Percentiles rank a stretch among this genome's conserved stretches.
Evolutionary conservation across 306 rosid species (phyloP).

Genomic region (Vigna unguiculata): DNA sequence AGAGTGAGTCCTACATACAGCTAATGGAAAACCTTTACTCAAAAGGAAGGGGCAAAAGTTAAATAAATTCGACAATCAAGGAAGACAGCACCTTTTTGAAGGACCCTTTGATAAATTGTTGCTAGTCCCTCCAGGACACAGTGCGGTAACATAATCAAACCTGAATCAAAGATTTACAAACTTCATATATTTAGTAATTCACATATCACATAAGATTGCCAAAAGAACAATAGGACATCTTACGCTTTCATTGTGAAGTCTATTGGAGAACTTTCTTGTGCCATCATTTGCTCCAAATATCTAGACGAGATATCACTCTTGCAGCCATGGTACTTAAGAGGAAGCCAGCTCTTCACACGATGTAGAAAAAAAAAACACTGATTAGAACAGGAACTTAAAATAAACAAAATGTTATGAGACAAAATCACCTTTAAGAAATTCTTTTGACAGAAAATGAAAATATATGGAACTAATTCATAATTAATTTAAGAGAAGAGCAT

Average conservation of each 20-base stretch:
- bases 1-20: constrained; percentile 15
- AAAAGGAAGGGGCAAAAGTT: constrained; percentile 9
- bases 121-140: constrained; percentile 73
- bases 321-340: constrained; percentile 83
- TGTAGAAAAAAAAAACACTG: constrained; percentile 13
- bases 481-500: constrained; percentile 13
- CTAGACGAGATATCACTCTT: constrained; percentile 73
- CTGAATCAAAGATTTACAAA: constrained; percentile 57
- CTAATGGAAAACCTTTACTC: constrained; percentile 19
- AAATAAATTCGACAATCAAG: constrained; percentile 28
- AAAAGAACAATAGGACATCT: constrained; percentile 1
- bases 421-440: constrained; percentile 22
- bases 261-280: constrained; percentile 63
- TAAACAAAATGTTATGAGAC: neutral
- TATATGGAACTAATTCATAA: neutral
- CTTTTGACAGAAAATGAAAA: constrained; percentile 1
- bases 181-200: constrained; percentile 15
- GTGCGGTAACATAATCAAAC: constrained; percentile 70
- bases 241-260: constrained; percentile 82
- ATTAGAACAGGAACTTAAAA: constrained; percentile 4
- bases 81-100: constrained; percentile 66
- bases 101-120: constrained; percentile 55
- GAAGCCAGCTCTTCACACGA: constrained; percentile 72
- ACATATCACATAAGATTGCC: constrained; percentile 16
- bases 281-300: constrained; percentile 75